Evolutionary conservation across 768 basidiomycete species (phyloP), one percentile per base, ranked within the genome.

Genomic region (Suillus brevipes): DNA sequence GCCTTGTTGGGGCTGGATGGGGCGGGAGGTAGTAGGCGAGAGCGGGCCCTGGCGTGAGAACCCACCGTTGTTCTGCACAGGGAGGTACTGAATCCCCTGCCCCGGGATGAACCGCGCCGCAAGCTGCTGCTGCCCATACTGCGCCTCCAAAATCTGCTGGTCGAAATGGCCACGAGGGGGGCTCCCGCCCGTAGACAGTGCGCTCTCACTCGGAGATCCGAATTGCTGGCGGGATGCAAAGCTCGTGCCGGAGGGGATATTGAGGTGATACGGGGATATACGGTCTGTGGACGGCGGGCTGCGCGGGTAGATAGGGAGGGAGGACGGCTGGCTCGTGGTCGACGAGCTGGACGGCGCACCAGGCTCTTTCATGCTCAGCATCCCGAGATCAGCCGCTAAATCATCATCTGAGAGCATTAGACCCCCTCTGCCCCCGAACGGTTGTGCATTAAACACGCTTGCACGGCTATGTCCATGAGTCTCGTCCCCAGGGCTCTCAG

Each of bases 381-480:
- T 71, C 28, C 84, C 86, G 40, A 94, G 82, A 70, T 90, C 90
- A 25, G 82, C 84, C 0, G 90, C 90, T 14, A 95, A 84, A 66
- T 95, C 92, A 60, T 94, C 93, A 66, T 95, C 93, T 0, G 87
- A 86, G 25, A 94, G 77, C 75, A 90, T 78, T 36, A 92, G 78
- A 3, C 89, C 87, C 1, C 89, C 81, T 4, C 89, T 82, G 4
- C 82, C 77, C 60, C 79, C 74, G 34, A 74, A 78, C 2, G 77
- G 70, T n/a, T 72, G 73, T 10, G 72, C 68, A 37, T 78, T 74
- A 66, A 67, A 82, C 68, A 60, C 79, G 72, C 61, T 71, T 63
- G 77, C 61, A 50, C 73, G 74, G 9, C 69, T 61, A 37, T 59
- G 58, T 2, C 16, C 57, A 28, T 42, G 58, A 25, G 72, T 67